Conservation (phyloP, 2,329 filamentous ascomycete genomes). For the Botrytis elliptica region DNA sequence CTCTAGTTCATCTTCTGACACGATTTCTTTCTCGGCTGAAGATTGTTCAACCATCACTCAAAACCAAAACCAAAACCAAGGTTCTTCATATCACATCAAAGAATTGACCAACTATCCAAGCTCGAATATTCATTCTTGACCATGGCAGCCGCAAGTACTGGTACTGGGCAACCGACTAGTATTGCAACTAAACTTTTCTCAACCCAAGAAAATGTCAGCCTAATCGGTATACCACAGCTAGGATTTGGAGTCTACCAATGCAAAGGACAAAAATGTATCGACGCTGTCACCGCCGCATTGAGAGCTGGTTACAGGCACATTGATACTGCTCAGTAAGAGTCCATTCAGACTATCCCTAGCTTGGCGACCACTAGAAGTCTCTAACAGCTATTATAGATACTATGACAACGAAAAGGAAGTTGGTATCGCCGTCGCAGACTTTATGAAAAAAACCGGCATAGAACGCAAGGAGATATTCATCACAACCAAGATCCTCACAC, state of each 20-base stretch:
- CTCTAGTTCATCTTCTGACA: not conserved
- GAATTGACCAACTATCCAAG: not conserved
- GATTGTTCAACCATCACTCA: not conserved
- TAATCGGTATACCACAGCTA: conserved; percentile 16
- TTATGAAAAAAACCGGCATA: conserved; percentile 4
- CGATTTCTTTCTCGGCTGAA: not conserved
- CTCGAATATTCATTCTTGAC: not conserved
- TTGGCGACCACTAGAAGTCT: not conserved
- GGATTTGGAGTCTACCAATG: conserved; percentile 22
- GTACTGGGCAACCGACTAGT: not conserved
- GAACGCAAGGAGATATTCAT: conserved; percentile 20
- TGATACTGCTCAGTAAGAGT: conserved; percentile 21
- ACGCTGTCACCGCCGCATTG: conserved; percentile 11
- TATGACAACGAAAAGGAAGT: conserved; percentile 22
- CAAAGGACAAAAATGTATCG: conserved; percentile 17
- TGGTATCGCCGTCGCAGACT: conserved; percentile 11
- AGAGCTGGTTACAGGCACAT: conserved; percentile 15
- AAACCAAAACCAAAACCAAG: not conserved
- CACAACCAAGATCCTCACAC: conserved; percentile 19
- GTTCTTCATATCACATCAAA: not conserved
- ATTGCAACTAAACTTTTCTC: not conserved
- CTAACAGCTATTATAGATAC: conserved; percentile 7
- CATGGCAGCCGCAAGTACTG: not conserved
- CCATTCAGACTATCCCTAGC: not conserved
- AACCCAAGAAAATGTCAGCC: not conserved